phyloP scores from a whole-genome alignment of 805 yeast genomes.

The Candida pseudofarinosa region DNA sequence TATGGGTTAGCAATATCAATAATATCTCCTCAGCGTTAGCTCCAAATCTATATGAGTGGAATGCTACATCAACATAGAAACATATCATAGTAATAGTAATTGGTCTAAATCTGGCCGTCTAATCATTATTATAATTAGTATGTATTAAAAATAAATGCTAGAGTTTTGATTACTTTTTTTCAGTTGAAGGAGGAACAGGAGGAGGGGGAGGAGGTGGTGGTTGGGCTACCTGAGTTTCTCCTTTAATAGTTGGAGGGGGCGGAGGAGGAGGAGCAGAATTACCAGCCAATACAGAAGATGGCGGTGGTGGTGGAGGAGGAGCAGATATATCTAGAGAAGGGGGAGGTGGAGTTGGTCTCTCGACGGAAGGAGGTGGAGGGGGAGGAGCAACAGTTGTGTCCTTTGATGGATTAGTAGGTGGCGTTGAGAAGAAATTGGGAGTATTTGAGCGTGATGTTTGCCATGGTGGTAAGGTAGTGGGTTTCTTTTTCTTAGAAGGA shows the following conservation, averaged over 20 bases:
- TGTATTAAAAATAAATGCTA: not conserved
- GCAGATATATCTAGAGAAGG: conserved; percentile 2
- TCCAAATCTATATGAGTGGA: too few species aligned
- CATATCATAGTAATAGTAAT: too few species aligned
- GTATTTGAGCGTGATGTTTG: conserved; percentile 7
- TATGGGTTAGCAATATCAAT: too few species aligned
- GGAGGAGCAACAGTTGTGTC: not conserved
- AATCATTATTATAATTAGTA: too few species aligned
- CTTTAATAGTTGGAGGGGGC: conserved; percentile 8
- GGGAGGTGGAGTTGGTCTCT: conserved; percentile 3
- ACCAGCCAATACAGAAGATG: conserved; percentile 17
- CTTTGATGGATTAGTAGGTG: conserved; percentile 6
- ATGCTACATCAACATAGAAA: too few species aligned
- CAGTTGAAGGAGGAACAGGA: conserved; percentile 10
- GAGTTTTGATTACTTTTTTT: not conserved
- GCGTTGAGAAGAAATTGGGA: conserved; percentile 1
- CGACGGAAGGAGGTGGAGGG: conserved; percentile 2
- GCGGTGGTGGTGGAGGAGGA: conserved; percentile 7
- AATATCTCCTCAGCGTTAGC: too few species aligned
- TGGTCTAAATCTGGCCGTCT: too few species aligned
- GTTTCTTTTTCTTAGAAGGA: conserved; percentile 26
- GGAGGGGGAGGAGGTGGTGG: conserved; percentile 14
- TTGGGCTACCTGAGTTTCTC: conserved; percentile 7
- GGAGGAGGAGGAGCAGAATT: conserved; percentile 17
- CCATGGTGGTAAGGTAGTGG: conserved; percentile 23